A percentile compares a stretch with the other conserved stretches of the same genome.
These are phyloP conservation scores for Eutrema yunnanense DNA, from an alignment of 345 rosid species.

Conservation along the genomic window DNA sequence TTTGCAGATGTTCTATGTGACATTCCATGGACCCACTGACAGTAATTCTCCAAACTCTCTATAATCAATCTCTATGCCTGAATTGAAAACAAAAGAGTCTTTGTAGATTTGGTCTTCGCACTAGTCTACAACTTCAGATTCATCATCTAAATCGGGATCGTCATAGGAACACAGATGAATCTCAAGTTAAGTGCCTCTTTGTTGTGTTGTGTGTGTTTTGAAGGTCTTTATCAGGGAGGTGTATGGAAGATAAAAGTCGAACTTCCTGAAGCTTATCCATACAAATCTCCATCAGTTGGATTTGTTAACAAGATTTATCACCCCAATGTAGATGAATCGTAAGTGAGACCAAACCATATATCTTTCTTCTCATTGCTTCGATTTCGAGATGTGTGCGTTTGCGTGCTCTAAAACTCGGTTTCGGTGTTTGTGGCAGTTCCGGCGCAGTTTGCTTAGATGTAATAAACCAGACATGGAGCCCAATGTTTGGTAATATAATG, in stretches of 20 bases:
- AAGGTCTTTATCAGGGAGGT: slow-evolving; percentile 93
- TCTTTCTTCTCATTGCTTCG: neutral
- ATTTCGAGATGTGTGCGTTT: neutral
- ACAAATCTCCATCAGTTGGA: slow-evolving; percentile 54
- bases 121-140: slow-evolving; percentile 11
- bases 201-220: slow-evolving; percentile 4
- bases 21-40: slow-evolving; percentile 63
- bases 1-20: slow-evolving; percentile 54
- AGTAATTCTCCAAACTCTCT: slow-evolving; percentile 35
- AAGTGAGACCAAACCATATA: slow-evolving; percentile 12
- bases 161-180: neutral
- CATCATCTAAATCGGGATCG: neutral
- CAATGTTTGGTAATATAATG: slow-evolving; percentile 52
- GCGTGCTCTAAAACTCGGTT: neutral
- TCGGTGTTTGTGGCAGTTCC: slow-evolving; percentile 39
- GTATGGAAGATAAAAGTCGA: slow-evolving; percentile 89
- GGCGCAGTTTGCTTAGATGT: slow-evolving; percentile 88
- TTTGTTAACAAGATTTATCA: slow-evolving; percentile 73
- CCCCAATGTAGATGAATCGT: slow-evolving; percentile 77
- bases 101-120: neutral
- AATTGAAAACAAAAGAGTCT: neutral
- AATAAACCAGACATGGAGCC: slow-evolving; percentile 74
- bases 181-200: neutral
- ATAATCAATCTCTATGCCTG: neutral
- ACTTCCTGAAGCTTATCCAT: slow-evolving; percentile 91